Evolutionary conservation across 192 early-diverging fungal genomes (phyloP).

Genomic region (Tieghemiomyces parasiticus): DNA sequence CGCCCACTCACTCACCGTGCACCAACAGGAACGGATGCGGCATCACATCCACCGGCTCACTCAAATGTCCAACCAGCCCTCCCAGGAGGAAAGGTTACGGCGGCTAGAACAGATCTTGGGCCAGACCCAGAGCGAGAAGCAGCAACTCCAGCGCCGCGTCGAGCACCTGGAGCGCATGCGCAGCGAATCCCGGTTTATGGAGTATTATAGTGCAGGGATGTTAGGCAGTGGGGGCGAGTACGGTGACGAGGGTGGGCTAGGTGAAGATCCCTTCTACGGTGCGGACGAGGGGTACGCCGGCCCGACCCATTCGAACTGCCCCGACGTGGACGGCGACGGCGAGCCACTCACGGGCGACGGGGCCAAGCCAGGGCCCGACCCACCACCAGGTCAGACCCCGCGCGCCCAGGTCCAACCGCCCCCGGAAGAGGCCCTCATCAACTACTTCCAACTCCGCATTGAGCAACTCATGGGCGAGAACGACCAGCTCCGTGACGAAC

Average conservation of each 20-base stretch:
- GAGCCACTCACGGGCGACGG: background rate
- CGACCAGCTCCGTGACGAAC: slow-evolving; percentile 11
- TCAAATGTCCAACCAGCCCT: slow-evolving; percentile 13
- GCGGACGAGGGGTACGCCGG: background rate
- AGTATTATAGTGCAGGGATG: no score
- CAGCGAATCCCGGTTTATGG: background rate
- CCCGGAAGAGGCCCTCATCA: slow-evolving; percentile 6
- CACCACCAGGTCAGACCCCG: no score
- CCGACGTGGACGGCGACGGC: background rate
- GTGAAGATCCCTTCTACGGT: background rate
- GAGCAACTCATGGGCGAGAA: slow-evolving; percentile 14
- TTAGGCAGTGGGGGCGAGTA: background rate
- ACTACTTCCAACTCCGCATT: slow-evolving; percentile 16
- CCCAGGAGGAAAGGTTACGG: slow-evolving; percentile 14
- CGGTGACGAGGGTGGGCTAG: background rate
- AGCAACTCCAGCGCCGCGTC: slow-evolving; percentile 11
- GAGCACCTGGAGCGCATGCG: slow-evolving; percentile 14
- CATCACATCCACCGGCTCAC: slow-evolving; percentile 23
- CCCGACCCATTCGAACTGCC: background rate
- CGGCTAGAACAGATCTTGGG: slow-evolving; percentile 19
- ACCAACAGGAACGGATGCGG: slow-evolving; percentile 27
- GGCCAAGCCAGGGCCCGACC: background rate
- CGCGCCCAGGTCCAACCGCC: background rate
- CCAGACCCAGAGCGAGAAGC: slow-evolving; percentile 21
- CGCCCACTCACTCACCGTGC: slow-evolving; percentile 17